phyloP scores from a whole-genome alignment of 1,139 yeast species.

The Arxiozyma slooffiae region DNA sequence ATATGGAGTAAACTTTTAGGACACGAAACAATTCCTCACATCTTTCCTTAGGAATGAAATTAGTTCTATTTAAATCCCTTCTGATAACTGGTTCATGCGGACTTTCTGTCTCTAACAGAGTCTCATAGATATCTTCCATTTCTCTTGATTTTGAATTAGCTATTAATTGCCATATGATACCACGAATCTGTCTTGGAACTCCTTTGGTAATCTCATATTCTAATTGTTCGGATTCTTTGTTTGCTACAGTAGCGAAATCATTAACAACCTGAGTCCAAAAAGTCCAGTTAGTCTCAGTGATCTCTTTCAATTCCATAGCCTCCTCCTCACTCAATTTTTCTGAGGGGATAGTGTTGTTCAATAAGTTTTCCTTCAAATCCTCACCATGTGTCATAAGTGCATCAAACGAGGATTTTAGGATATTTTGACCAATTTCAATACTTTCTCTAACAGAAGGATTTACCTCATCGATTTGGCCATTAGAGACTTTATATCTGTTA shows the following conservation, averaged over 20 bases:
- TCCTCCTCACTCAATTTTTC: slow-evolving; percentile 22
- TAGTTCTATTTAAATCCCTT: slow-evolving; percentile 76
- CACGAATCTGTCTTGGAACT: slow-evolving; percentile 76
- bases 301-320: slow-evolving; percentile 14
- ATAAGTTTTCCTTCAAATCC: slow-evolving; percentile 19
- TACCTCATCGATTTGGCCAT: slow-evolving; percentile 29
- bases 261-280: slow-evolving; percentile 79
- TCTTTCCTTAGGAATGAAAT: slow-evolving; percentile 56
- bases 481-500: slow-evolving; percentile 34
- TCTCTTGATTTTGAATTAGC: slow-evolving; percentile 71
- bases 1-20: slow-evolving; percentile 73
- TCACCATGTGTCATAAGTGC: slow-evolving; percentile 19
- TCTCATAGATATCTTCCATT: slow-evolving; percentile 55
- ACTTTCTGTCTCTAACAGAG: slow-evolving; percentile 43
- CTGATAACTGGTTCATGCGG: slow-evolving; percentile 69
- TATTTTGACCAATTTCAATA: slow-evolving; percentile 49
- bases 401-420: slow-evolving; percentile 54
- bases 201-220: slow-evolving; percentile 59
- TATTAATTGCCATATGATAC: slow-evolving; percentile 85
- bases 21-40: slow-evolving; percentile 59
- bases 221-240: slow-evolving; percentile 49
- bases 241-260: slow-evolving; percentile 60
- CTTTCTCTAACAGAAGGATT: slow-evolving; percentile 38
- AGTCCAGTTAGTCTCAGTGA: slow-evolving; percentile 57
- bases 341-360: slow-evolving; percentile 5